Conservation (phyloP, 139 green algal species). For the Closterium sp. region DNA sequence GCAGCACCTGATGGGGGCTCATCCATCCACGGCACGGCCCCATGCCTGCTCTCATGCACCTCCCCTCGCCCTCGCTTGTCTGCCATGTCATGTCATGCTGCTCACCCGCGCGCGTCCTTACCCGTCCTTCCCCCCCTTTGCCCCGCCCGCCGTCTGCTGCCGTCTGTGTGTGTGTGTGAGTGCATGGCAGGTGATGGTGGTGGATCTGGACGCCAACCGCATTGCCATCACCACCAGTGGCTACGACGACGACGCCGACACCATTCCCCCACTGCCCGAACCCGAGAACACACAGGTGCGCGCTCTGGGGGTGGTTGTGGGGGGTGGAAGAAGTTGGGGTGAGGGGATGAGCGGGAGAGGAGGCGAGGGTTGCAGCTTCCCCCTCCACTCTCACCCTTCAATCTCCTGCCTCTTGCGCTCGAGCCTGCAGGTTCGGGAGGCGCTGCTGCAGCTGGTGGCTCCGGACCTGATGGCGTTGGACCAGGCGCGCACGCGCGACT, state of each 20-base stretch:
- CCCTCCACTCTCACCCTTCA: neutral
- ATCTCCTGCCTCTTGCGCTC: neutral
- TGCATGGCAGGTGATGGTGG: conserved; percentile 15
- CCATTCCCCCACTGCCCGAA: conserved; percentile 15
- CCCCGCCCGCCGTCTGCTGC: no score
- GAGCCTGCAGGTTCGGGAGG: neutral
- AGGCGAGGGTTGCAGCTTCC: no score
- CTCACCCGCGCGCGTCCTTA: no score
- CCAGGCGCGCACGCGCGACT: neutral
- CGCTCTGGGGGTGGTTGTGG: neutral
- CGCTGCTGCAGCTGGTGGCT: conserved; percentile 10
- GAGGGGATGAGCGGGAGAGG: no score
- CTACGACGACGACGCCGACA: neutral
- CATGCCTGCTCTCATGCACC: no score
- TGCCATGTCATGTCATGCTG: no score
- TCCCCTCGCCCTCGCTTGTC: no score
- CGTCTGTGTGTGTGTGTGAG: no score
- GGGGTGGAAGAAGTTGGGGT: no score
- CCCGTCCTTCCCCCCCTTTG: no score
- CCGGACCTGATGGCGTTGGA: conserved; percentile 18
- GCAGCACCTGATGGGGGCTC: no score
- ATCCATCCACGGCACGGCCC: no score
- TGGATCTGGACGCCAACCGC: conserved; percentile 35
- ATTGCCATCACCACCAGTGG: neutral
- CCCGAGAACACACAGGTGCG: conserved; percentile 2